A percentile compares a stretch with the other conserved stretches of the same genome.
phyloP scores from a whole-genome alignment of 495 filamentous ascomycete species.

The Penicillium riverlandense region DNA sequence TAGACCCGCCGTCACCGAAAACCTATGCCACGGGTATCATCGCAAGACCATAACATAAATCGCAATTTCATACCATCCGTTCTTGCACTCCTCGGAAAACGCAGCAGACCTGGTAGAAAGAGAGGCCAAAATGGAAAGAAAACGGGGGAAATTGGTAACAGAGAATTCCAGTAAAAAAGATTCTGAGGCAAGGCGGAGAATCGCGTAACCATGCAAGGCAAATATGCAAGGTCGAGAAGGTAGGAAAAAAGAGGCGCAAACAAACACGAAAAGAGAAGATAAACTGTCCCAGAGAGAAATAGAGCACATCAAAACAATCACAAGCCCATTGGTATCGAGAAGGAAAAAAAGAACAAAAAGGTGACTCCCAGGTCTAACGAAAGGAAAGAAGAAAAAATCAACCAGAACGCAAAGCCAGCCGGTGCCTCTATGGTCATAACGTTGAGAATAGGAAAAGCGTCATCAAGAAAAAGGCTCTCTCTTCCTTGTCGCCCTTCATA shows the following conservation, averaged over 20 bases:
- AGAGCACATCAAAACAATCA: slow-evolving; percentile 22
- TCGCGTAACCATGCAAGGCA: too few species aligned
- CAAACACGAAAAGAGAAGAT: slow-evolving; percentile 8
- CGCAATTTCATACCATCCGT: slow-evolving; percentile 7
- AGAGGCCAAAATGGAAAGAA: slow-evolving; percentile 1
- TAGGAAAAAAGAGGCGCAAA: slow-evolving; percentile 3
- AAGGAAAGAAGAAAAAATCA: slow-evolving; percentile 25
- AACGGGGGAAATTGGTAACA: neutral
- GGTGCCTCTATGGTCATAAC: slow-evolving; percentile 43
- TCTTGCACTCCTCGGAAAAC: neutral
- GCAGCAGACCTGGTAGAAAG: slow-evolving; percentile 10
- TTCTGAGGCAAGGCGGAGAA: too few species aligned
- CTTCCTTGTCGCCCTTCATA: slow-evolving; percentile 16
- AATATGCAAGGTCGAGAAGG: too few species aligned
- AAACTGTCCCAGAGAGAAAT: neutral
- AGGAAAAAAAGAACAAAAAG: slow-evolving; percentile 11
- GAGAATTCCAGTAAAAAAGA: neutral
- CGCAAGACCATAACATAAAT: slow-evolving; percentile 16
- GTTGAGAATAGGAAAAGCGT: slow-evolving; percentile 20
- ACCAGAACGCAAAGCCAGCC: slow-evolving; percentile 34
- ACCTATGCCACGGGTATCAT: slow-evolving; percentile 23
- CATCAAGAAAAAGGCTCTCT: slow-evolving; percentile 14
- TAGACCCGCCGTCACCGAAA: too few species aligned
- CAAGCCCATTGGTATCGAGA: slow-evolving; percentile 27
- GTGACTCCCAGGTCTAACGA: slow-evolving; percentile 36